A percentile compares a stretch with the other conserved stretches of the same genome.
Evolutionary conservation across 2,329 filamentous ascomycete genomes (phyloP).

Genomic region (Bipolaris victoriae): DNA sequence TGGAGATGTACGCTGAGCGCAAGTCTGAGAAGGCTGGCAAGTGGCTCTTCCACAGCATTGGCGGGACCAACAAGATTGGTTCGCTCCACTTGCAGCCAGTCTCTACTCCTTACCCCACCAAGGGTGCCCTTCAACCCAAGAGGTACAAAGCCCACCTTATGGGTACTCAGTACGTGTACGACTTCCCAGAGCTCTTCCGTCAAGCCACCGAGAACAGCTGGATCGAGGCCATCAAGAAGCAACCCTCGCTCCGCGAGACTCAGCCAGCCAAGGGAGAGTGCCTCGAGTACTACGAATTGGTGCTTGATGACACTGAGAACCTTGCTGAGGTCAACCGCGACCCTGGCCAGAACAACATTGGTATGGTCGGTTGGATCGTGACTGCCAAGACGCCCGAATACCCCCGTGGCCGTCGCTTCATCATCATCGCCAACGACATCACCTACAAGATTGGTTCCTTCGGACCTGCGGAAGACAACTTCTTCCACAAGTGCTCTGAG

Average conservation of each 20-base stretch:
- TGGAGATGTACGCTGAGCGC: constrained; percentile 96
- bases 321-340: constrained; percentile 92
- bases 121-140: constrained; percentile 98
- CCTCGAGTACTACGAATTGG: constrained; percentile 91
- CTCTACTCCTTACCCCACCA: constrained; percentile 91
- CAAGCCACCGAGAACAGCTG: constrained; percentile 97
- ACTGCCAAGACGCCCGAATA: constrained; percentile 96
- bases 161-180: constrained; percentile 99
- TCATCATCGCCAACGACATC: constrained; percentile 98
- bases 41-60: constrained; percentile 98
- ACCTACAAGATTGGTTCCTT: constrained; percentile 99
- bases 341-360: constrained; percentile 91
- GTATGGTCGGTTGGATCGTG: constrained; percentile 98
- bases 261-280: constrained; percentile 87
- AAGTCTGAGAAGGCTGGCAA: constrained; percentile 94
- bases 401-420: constrained; percentile 86
- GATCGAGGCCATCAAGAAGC: constrained; percentile 75
- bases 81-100: constrained; percentile 93
- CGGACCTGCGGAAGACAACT: constrained; percentile 93
- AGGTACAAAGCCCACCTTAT: constrained; percentile 99
- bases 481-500: constrained; percentile 99
- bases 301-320: constrained; percentile 91
- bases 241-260: constrained; percentile 76
- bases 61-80: constrained; percentile 91
- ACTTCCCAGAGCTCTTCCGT: constrained; percentile 99